Base-by-base conservation (phyloP, 805 yeast species). In the Wickerhamomyces bisporus region DNA sequence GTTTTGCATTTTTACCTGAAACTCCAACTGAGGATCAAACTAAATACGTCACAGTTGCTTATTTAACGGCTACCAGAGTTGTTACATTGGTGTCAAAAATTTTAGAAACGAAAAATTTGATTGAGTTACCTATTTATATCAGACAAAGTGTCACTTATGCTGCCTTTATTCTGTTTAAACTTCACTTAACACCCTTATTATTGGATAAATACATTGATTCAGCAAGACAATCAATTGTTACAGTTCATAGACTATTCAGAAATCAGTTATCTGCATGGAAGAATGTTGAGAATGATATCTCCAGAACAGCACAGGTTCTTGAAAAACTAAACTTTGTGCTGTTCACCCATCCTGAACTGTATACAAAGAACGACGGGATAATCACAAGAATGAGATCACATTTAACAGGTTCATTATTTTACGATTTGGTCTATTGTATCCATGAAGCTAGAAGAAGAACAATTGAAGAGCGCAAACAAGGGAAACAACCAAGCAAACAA, bases 191-290 rank as follows among this genome's bases (percentile, higher is more conserved):
- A 0, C 85, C 94, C 4, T 70, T 79, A 42, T 66, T 87, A 34
- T 59, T 82, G 33, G 50, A 81, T 36, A 59, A 77, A 56, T 86
- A 81, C 53, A 77, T 86, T 30, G 95, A 87, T 52, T 82, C 94
- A 23, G 89, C 96, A 1, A 73, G 97, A 47, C 96, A 89, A 60
- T 84, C 94, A 4, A 85, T 89, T 50, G 96, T 89, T 12, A 89
- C 96, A 0, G 94, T 87, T 3, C 96, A 89, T 60, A 70, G 96
- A 55, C 64, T 88, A 32, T 86, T 78, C 57, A 71, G 96, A 60
- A 89, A 89, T 55, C 88, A 91, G 60, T 67, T 87, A 27, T 81
- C 93, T 4, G 89, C 95, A 6, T 89, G 97, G 97, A 81, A 85
- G 46, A 59, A 60, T 35, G 84, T 88, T 28, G 86, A 86, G 43